Base-by-base conservation (phyloP, 805 yeast species). In the Metschnikowia picachoensis region DNA sequence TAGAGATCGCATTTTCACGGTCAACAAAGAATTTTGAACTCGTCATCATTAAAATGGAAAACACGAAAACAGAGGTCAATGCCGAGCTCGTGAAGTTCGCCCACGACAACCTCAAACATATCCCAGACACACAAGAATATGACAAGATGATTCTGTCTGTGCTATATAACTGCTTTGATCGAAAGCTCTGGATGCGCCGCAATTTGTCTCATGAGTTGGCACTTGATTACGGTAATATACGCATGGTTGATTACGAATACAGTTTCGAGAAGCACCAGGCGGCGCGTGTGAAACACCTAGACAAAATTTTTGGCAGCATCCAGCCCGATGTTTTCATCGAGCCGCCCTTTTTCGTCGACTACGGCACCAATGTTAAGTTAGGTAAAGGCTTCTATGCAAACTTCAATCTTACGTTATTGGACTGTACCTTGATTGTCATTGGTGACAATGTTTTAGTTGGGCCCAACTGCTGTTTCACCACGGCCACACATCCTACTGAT, bases 401-500 rank as follows among this genome's bases (percentile, higher is more conserved):
- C 63, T 80, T 78, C 73, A 79, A 79, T 51, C 31, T 48, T 35
- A 70, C 76, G 0, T 64, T 83, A 40, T 65, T 85, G 35, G 91
- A 85, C 60, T 76, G 82, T 52, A 73, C 84, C 0, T 54, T 80
- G 33, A 79, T 85, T 34, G 74, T 65, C 14, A 73, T 85, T 46
- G 91, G 92, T 8, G 74, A 80, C 53, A 57, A 74, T 43, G 83
- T 79, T 14, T 52, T 78, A 68, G 56, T 79, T 34, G 92, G 87
- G 0, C 91, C 92, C 16, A 79, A 78, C 56, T 80, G 78, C 5
- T 66, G 77, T 2, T 65, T 84, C 37, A 65, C 75, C 28, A 77
- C 88, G 2, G 88, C 89, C 1, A 74, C 83, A 0, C 92, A 85
- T 56, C 84, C 85, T 1, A 57, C 76, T 7, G 83, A 79, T 44